Base-by-base conservation (phyloP, 371 early-diverging fungal species). In the Mitosporidium daphniae region DNA sequence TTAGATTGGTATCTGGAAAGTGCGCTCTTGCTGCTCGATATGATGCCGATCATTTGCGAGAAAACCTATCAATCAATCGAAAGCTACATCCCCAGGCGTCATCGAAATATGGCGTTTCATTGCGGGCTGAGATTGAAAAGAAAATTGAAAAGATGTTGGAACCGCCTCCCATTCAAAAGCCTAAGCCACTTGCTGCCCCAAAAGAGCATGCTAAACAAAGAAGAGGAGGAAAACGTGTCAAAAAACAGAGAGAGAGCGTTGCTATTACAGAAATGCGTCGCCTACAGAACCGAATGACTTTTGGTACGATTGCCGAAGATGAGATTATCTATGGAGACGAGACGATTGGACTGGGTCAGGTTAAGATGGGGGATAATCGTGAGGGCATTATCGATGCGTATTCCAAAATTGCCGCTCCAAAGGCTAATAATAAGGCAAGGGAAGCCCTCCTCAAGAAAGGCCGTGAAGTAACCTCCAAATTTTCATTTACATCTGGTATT, bases 111-210 rank as follows among this genome's bases (percentile, higher is more conserved):
- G n/a, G n/a, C n/a, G n/a, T n/a, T n/a, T n/a, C n/a, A 22, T 53
- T 65, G 37, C 50, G 59, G 10, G 57, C 62, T 3, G 74, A 77
- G n/a, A 51, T 82, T 16, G 63, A 61, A 19, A 55, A 57, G 21
- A 67, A 71, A 36, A 47, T 84, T 7, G 80, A 73, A 25, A 63
- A 69, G 31, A 23, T 69, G 25, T 50, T 58, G 29, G 73, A 72
- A 31, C 71, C 86, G 2, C 67, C 80, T 13, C 78, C 78, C 0
- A 43, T 54, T 17, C 68, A 72, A 30, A 50, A 52, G 2, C 38
- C 59, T 25, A 80, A 78, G 36, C 71, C 86, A 0, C 41, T 89
- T 23, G 78, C 82, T 5, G 56, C 71, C 1, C 91, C 91, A 3
- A 57, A 61, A 33, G 86, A 89, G 35, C 70, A 63, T 0, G 59